A percentile compares a stretch with the other conserved stretches of the same genome.
Conservation (phyloP, 2,329 filamentous ascomycete genomes). For the Cadophora malorum region DNA sequence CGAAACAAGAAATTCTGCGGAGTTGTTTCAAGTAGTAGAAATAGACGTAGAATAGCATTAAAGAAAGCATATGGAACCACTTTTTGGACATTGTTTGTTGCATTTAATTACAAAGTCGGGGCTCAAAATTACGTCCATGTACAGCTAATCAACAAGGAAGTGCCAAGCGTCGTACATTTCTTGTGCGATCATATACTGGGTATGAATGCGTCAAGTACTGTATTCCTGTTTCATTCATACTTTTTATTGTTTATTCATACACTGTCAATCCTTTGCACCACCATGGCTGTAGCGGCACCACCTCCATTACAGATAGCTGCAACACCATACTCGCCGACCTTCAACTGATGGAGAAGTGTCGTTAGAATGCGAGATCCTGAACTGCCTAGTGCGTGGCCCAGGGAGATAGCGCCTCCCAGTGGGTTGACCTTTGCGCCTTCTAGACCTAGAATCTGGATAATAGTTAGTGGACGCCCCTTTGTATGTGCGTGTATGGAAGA, state of each 20-base stretch:
- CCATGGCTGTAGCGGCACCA: conserved; percentile 87
- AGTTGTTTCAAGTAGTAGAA: too few species aligned
- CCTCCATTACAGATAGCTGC: conserved; percentile 98
- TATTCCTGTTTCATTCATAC: neutral
- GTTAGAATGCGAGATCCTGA: conserved; percentile 91
- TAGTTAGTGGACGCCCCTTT: conserved; percentile 22
- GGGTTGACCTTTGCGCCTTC: conserved; percentile 83
- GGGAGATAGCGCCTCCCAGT: conserved; percentile 87
- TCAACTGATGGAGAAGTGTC: conserved; percentile 87
- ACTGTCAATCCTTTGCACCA: conserved; percentile 80
- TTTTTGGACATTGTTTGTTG: too few species aligned
- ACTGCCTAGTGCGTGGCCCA: conserved; percentile 92
- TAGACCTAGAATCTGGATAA: conserved; percentile 62
- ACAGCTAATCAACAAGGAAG: too few species aligned
- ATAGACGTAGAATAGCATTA: too few species aligned
- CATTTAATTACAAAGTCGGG: too few species aligned
- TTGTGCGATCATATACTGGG: too few species aligned
- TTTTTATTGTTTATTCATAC: conserved; percentile 30
- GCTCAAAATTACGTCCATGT: too few species aligned
- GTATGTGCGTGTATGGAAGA: neutral
- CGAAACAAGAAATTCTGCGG: too few species aligned
- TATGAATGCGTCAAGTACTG: too few species aligned
- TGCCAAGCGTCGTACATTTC: too few species aligned
- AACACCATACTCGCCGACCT: conserved; percentile 89
- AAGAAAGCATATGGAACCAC: too few species aligned